Conservation (phyloP, 768 basidiomycete species). For the Suillus discolor region DNA sequence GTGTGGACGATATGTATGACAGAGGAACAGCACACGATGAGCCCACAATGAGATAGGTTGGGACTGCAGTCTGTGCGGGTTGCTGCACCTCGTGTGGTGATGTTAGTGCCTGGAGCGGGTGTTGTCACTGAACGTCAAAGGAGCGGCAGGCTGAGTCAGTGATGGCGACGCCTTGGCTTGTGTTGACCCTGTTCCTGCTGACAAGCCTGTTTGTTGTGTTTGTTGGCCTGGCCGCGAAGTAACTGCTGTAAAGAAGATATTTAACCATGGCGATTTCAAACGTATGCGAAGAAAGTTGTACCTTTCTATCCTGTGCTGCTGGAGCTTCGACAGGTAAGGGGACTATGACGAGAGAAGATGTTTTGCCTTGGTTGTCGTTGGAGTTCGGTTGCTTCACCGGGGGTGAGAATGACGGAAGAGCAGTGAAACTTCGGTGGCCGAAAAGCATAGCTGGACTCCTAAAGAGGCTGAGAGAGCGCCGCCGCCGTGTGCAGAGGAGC, state of each 20-base stretch:
- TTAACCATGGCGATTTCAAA: not conserved
- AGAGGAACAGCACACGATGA: not conserved
- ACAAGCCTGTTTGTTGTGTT: not conserved
- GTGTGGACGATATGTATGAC: not conserved
- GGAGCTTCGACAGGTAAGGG: not conserved
- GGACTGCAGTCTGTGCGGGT: not conserved
- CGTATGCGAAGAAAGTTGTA: not conserved
- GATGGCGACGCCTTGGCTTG: not conserved
- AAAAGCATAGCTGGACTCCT: not conserved
- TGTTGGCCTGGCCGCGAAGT: not conserved
- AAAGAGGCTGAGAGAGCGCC: not conserved
- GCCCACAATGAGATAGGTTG: not conserved
- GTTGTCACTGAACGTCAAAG: not conserved
- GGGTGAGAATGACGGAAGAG: not conserved
- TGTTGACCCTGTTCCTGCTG: not conserved
- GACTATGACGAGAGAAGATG: not conserved
- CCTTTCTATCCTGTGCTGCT: not conserved
- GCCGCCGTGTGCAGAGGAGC: not conserved
- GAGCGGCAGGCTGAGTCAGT: not conserved
- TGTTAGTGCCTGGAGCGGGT: not conserved
- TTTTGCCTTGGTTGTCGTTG: not conserved
- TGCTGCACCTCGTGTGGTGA: not conserved
- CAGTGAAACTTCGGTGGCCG: not conserved
- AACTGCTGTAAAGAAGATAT: not conserved
- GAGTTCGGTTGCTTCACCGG: not conserved